Conservation (phyloP, 306 rosid genomes). For the Rubus idaeus region DNA sequence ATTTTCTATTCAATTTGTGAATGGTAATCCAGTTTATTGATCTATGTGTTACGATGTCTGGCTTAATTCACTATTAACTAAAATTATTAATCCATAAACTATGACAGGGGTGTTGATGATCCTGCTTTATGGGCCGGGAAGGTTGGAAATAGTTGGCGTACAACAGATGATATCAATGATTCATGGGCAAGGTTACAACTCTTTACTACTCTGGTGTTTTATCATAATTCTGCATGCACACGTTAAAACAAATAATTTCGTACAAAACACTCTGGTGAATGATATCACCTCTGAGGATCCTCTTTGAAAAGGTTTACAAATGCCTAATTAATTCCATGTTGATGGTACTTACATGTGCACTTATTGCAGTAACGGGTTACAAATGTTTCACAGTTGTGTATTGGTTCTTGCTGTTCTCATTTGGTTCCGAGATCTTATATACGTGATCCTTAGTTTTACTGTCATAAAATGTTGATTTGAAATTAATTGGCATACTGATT, state of each 20-base stretch:
- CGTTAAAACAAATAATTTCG: background rate
- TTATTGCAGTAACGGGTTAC: background rate
- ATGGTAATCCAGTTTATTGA: constrained; percentile 54
- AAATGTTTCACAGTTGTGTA: background rate
- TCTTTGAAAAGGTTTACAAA: background rate
- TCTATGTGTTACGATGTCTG: constrained; percentile 22
- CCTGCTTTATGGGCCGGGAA: constrained; percentile 96
- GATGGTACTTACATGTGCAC: background rate
- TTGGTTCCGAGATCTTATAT: background rate
- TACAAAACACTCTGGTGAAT: background rate
- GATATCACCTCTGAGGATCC: background rate
- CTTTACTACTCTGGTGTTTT: constrained; percentile 24
- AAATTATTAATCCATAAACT: constrained; percentile 10
- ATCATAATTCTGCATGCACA: constrained; percentile 9
- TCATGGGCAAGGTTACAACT: constrained; percentile 85
- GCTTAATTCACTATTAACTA: constrained; percentile 17
- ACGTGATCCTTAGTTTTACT: background rate
- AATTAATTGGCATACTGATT: constrained; percentile 22
- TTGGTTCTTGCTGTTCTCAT: background rate
- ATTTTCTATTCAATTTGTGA: constrained; percentile 87
- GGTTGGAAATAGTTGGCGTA: constrained; percentile 98
- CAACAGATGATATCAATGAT: constrained; percentile 88
- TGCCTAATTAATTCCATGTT: background rate
- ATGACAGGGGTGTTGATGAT: constrained; percentile 78
- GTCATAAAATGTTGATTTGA: background rate